Base-by-base conservation (phyloP, 495 filamentous ascomycete genomes). In the Tetracladium marchalianum region DNA sequence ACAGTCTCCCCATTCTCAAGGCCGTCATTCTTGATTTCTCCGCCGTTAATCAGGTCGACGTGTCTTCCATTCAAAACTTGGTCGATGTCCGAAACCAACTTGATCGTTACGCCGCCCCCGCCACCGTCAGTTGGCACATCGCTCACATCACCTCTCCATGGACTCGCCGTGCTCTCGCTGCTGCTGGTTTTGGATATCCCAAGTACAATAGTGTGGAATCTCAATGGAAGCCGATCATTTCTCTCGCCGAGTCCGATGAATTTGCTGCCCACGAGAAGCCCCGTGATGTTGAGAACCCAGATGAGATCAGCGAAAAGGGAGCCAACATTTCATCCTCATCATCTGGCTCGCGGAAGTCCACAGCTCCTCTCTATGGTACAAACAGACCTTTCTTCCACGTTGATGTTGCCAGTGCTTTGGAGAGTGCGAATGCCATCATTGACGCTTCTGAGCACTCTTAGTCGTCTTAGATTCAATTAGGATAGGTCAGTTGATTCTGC, bases 61-160 rank as follows among this genome's bases (percentile, higher is more conserved):
- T 90, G 43, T 94, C 90, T 0, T 92, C 87, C 0, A 75, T 95
- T 1, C 90, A 97, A 68, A 81, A 89, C 61, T 68, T 97, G 32
- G 93, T 97, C 62, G 90, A 97, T 54, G 85, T 97, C 2, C 87
- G 90, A 60, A 97, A 95, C 62, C 90, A 95, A 60, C 78, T 97
- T 17, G 90, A 95, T 62, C 76, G 82, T 10, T 92, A 94, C 60
- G 76, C 87, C 12, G 65, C 81, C 0, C 90, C 90, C 0, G 82
- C 87, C 12, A 68, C 76, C 5, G 88, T 97, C 7, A 85, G 95
- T 54, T 95, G 90, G 87, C 90, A 97, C 63, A 81, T 97, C 47
- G 89, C 89, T 11, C 81, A 83, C 65, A 84, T 97, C 70, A 89
- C 79, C 69, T 95, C 92, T 69, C 81, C 87, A 46, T 97, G 90